A percentile compares a stretch with the other conserved stretches of the same genome.
These are phyloP conservation scores for Chrysoporthe deuterocubensis DNA, from an alignment of 2,329 filamentous ascomycete genomes.

Conservation along the genomic window DNA sequence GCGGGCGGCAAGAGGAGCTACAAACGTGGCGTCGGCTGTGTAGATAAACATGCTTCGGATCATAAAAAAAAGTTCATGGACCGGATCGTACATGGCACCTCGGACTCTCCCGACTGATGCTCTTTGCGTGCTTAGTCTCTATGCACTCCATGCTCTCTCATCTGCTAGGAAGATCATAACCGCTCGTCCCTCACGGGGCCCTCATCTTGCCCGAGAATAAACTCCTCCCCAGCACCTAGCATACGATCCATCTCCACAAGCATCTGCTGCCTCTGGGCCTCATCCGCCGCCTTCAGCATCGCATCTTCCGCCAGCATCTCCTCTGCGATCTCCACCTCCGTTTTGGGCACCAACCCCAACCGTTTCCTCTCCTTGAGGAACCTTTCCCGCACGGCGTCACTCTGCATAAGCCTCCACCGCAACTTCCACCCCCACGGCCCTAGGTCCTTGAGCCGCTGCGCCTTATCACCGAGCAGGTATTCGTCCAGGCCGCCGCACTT, in stretches of 20 bases:
- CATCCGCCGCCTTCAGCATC: conserved; percentile 1
- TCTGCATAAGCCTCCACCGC: conserved; percentile 89
- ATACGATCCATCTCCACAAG: conserved; percentile 45
- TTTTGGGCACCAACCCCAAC: conserved; percentile 65
- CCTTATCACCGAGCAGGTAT: conserved; percentile 83
- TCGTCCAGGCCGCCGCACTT: conserved; percentile 89
- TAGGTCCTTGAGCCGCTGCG: conserved; percentile 79
- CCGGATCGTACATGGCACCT: conserved; percentile 7
- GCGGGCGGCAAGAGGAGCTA: background rate
- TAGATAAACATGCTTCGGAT: conserved; percentile 8
- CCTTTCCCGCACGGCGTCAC: conserved; percentile 63
- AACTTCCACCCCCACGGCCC: conserved; percentile 90
- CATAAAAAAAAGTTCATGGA: conserved; percentile 11
- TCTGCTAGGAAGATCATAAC: background rate
- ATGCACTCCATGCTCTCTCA: background rate
- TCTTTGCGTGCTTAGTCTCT: background rate
- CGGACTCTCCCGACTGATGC: background rate
- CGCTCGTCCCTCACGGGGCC: conserved; percentile 35
- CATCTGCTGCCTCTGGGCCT: conserved; percentile 34
- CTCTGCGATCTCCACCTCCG: conserved; percentile 37
- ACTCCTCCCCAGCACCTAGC: conserved; percentile 46
- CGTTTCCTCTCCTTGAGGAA: conserved; percentile 67
- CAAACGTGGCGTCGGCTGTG: background rate
- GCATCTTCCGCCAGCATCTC: conserved; percentile 19
- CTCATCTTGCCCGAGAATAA: conserved; percentile 35